Conservation (phyloP, 352 stramenopile species). For the Phytopythium mirpurense region DNA sequence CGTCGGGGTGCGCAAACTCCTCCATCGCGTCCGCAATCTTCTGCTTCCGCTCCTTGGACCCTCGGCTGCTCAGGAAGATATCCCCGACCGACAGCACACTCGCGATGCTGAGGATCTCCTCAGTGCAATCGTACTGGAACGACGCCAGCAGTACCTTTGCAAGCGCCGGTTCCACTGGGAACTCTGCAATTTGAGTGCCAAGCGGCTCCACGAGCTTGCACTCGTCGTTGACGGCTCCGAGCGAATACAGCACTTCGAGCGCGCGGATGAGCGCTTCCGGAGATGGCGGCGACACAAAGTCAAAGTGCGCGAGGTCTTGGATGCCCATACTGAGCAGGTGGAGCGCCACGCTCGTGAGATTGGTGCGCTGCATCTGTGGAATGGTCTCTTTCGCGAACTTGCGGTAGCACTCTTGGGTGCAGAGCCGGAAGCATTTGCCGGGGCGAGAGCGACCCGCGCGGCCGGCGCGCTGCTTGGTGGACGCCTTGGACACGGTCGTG, state of each 20-base stretch:
- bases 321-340: constrained; percentile 84
- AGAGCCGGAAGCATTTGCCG: constrained; percentile 79
- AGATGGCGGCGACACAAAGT: constrained; percentile 75
- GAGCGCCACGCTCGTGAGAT: constrained; percentile 58
- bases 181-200: constrained; percentile 95
- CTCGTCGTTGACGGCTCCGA: constrained; percentile 53
- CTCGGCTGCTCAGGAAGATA: constrained; percentile 55
- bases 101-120: constrained; percentile 94
- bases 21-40: constrained; percentile 67
- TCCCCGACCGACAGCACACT: constrained; percentile 94
- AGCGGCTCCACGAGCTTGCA: constrained; percentile 72
- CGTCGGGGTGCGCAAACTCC: constrained; percentile 56
- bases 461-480: constrained; percentile 93
- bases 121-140: constrained; percentile 75
- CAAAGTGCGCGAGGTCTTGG: constrained; percentile 78
- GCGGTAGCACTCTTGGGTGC: constrained; percentile 53
- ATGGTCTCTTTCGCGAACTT: constrained; percentile 55
- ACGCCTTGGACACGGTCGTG: constrained; percentile 94
- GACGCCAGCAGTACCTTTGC: constrained; percentile 69
- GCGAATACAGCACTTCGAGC: constrained; percentile 61
- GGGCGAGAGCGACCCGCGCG: constrained; percentile 88
- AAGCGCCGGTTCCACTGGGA: constrained; percentile 93
- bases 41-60: constrained; percentile 59
- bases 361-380: constrained; percentile 82
- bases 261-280: constrained; percentile 67